phyloP scores from a whole-genome alignment of 176 grass and related monocot species.

The Cenchrus fungigraminus region DNA sequence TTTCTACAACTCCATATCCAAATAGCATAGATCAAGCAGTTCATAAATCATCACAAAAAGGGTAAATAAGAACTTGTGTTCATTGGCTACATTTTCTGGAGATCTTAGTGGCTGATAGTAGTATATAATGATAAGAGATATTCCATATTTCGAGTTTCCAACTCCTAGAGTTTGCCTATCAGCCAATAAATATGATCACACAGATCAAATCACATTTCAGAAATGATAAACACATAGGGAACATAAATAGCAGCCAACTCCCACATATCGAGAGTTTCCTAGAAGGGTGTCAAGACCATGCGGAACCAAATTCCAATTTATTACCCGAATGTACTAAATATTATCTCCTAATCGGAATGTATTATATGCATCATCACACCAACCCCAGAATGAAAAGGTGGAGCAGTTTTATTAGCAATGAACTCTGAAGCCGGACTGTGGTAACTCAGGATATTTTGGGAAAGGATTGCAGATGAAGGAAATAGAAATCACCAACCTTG shows the following conservation, averaged over 20 bases:
- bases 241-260: neutral
- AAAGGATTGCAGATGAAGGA: constrained; percentile 10
- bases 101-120: neutral
- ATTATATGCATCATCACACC: neutral
- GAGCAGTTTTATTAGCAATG: neutral
- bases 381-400: neutral
- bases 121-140: neutral
- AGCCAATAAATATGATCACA: neutral
- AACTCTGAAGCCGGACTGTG: neutral
- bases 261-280: neutral
- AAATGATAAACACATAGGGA: neutral
- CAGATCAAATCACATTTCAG: neutral
- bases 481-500: constrained; percentile 43
- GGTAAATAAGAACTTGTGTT: neutral
- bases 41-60: neutral
- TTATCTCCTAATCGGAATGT: neutral
- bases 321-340: neutral
- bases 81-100: neutral
- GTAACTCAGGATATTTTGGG: neutral
- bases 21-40: neutral
- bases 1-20: neutral
- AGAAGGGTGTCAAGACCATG: neutral
- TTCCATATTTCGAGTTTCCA: neutral
- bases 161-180: neutral
- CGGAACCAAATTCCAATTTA: neutral